A percentile compares a stretch with the other conserved stretches of the same genome.
These are phyloP conservation scores for Pyrenochaeta sp. DNA, from an alignment of 2,329 filamentous ascomycete species.

Conservation along the genomic window DNA sequence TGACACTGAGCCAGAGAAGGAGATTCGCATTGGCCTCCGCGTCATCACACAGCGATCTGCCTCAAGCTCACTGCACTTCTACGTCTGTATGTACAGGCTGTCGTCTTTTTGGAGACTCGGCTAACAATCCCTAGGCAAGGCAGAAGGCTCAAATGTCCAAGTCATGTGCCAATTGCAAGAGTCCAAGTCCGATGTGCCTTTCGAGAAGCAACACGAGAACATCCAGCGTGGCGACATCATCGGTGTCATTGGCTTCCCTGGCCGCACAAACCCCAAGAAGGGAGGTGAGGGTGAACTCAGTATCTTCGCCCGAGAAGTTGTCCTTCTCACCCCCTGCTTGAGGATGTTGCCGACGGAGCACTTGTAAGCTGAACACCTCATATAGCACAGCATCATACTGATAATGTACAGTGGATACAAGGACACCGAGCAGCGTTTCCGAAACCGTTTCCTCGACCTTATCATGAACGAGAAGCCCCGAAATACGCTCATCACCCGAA, in stretches of 20 bases:
- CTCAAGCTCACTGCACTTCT: constrained; percentile 38
- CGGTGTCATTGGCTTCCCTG: constrained; percentile 83
- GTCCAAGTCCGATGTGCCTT: constrained; percentile 71
- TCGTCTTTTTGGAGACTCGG: neutral
- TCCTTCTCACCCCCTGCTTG: constrained; percentile 87
- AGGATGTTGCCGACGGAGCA: constrained; percentile 81
- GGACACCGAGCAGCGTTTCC: constrained; percentile 91
- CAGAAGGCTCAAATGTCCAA: constrained; percentile 80
- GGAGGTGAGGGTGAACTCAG: constrained; percentile 90
- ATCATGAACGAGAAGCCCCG: constrained; percentile 94
- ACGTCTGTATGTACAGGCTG: constrained; percentile 26
- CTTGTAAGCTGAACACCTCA: constrained; percentile 60
- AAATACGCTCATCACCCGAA: constrained; percentile 82
- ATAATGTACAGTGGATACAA: constrained; percentile 78
- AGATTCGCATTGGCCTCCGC: constrained; percentile 79
- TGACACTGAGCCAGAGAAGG: constrained; percentile 77
- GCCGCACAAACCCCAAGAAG: constrained; percentile 87
- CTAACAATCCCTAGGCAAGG: constrained; percentile 58
- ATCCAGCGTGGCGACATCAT: constrained; percentile 92
- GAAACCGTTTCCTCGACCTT: constrained; percentile 92
- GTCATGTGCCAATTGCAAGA: constrained; percentile 91
- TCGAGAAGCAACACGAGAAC: constrained; percentile 87
- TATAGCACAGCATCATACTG: neutral
- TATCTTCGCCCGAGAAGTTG: constrained; percentile 87
- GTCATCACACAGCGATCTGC: constrained; percentile 66